A percentile compares a stretch with the other conserved stretches of the same genome.
These are phyloP conservation scores for Daldinia bambusicola DNA, from an alignment of 495 filamentous ascomycete species.

Conservation along the genomic window DNA sequence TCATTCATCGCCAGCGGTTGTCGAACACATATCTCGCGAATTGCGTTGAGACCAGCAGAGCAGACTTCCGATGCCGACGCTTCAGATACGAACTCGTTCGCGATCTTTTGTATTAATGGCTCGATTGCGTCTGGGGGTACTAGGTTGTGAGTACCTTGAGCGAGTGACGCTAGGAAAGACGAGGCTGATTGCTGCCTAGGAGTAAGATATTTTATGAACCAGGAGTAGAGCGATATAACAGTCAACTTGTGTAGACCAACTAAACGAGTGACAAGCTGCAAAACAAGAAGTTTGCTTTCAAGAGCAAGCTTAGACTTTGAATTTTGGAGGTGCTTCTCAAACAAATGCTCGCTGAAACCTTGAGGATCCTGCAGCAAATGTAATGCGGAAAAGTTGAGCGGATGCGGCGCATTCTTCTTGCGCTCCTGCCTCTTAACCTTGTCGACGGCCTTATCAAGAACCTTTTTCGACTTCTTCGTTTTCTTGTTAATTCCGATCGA, in stretches of 20 bases:
- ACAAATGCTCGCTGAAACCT: conserved; percentile 90
- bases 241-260: conserved; percentile 91
- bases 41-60: conserved; percentile 91
- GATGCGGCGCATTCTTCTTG: conserved; percentile 86
- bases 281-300: conserved; percentile 87
- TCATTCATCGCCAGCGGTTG: conserved; percentile 96
- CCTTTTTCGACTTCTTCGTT: conserved; percentile 82
- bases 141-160: conserved; percentile 88
- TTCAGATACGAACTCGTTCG: conserved; percentile 97
- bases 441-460: conserved; percentile 79
- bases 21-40: conserved; percentile 89
- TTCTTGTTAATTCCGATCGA: conserved; percentile 94
- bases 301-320: conserved; percentile 85
- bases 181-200: conserved; percentile 94
- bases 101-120: conserved; percentile 92
- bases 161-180: conserved; percentile 90
- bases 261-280: conserved; percentile 89
- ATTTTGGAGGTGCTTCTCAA: conserved; percentile 89
- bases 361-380: conserved; percentile 96
- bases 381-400: conserved; percentile 94
- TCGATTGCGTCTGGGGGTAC: conserved; percentile 95
- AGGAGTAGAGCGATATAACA: conserved; percentile 70
- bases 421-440: conserved; percentile 81
- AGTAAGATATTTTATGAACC: conserved; percentile 83
- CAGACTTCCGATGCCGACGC: conserved; percentile 90